Percentiles rank a stretch among this genome's conserved stretches.
Evolutionary conservation across 805 yeast species (phyloP).

Genomic region (Wickerhamomyces bovis): DNA sequence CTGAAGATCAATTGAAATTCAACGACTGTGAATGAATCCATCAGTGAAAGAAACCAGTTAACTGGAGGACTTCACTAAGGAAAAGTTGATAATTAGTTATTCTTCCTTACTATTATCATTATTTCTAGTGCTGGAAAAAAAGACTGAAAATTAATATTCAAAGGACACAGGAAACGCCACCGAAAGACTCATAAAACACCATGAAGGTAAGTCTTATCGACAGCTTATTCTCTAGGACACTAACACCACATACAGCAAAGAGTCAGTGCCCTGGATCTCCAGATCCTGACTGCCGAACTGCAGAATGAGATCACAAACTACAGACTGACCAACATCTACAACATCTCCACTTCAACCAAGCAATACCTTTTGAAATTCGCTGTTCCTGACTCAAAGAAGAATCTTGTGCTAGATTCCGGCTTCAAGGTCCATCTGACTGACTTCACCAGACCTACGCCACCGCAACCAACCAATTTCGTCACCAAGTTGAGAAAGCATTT

Average conservation of each 20-base stretch:
- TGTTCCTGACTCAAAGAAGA: conserved; percentile 74
- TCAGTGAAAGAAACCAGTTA: too few species aligned
- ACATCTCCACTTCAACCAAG: conserved; percentile 61
- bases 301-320: conserved; percentile 49
- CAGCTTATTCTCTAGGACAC: too few species aligned
- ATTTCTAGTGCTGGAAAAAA: too few species aligned
- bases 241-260: conserved; percentile 51
- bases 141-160: too few species aligned
- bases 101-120: too few species aligned
- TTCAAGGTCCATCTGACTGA: conserved; percentile 73
- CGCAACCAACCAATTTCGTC: conserved; percentile 80
- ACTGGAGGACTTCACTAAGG: too few species aligned
- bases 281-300: conserved; percentile 64
- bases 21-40: too few species aligned
- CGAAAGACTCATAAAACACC: background rate
- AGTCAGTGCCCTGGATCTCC: conserved; percentile 77
- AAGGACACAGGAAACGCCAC: too few species aligned
- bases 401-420: conserved; percentile 80
- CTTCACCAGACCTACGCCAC: conserved; percentile 75
- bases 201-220: conserved; percentile 11
- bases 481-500: conserved; percentile 81
- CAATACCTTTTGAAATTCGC: conserved; percentile 78
- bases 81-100: too few species aligned
- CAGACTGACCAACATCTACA: conserved; percentile 80
- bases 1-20: too few species aligned